Conservation (phyloP, 768 basidiomycete species). For the Leucogyrophana mollusca region DNA sequence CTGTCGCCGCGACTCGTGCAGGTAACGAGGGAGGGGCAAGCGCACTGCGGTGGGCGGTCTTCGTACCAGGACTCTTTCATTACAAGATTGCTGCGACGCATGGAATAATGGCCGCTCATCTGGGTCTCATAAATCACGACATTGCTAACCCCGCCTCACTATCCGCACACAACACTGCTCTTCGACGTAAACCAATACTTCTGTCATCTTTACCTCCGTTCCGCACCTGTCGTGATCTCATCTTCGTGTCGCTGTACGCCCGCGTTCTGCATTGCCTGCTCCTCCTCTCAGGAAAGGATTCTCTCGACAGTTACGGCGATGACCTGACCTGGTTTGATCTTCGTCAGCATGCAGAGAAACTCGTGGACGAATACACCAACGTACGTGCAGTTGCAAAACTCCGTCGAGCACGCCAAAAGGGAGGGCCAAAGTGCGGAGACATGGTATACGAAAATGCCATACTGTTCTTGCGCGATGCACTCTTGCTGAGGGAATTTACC, state of each 20-base stretch:
- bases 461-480: conserved; percentile 25
- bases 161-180: too few relatives aligned
- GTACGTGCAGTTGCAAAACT: background rate
- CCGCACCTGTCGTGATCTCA: conserved; percentile 27
- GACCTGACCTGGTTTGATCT: conserved; percentile 1
- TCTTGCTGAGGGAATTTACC: conserved; percentile 22
- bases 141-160: conserved; percentile 7
- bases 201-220: conserved; percentile 25
- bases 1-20: conserved; percentile 9
- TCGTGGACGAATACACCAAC: conserved; percentile 7
- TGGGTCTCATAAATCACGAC: conserved; percentile 9
- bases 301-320: conserved; percentile 7
- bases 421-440: conserved; percentile 7
- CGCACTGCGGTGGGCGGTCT: conserved; percentile 5
- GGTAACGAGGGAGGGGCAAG: conserved; percentile 11
- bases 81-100: conserved; percentile 13
- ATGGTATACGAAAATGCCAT: conserved; percentile 24
- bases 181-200: conserved; percentile 19
- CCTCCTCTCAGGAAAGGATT: conserved; percentile 11
- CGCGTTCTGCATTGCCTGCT: conserved; percentile 25
- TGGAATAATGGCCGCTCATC: conserved; percentile 16
- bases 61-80: conserved; percentile 17
- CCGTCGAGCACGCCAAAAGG: background rate
- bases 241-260: conserved; percentile 27
- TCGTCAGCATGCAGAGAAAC: background rate